Evolutionary conservation across 441 rosid species (phyloP).

Genomic region (Syzygium malaccense): DNA sequence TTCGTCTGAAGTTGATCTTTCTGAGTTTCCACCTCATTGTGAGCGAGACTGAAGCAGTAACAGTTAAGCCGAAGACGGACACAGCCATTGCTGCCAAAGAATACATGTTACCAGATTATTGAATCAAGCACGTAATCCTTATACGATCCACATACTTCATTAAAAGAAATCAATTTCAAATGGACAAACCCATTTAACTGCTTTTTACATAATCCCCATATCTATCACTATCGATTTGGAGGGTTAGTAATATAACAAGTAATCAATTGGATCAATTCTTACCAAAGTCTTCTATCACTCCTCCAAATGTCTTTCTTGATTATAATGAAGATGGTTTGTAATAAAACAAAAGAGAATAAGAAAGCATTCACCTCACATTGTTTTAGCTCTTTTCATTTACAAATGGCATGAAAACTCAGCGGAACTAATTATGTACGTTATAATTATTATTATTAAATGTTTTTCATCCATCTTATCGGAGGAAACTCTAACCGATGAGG

Average conservation of each 20-base stretch:
- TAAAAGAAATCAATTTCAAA: background rate
- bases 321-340: no score
- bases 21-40: background rate
- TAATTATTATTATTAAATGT: no score
- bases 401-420: no score
- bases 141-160: background rate
- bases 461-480: background rate
- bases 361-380: no score
- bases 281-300: no score
- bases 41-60: background rate
- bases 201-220: background rate
- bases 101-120: background rate
- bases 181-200: background rate
- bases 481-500: background rate
- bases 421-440: no score
- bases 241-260: background rate
- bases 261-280: no score
- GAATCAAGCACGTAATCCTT: background rate
- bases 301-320: no score
- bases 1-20: fast-evolving
- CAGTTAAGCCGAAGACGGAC: fast-evolving
- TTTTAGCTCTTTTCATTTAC: no score
- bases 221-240: background rate
- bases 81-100: background rate
- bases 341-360: no score